Base-by-base conservation (phyloP, 768 basidiomycete species). In the Phaffia australis region DNA sequence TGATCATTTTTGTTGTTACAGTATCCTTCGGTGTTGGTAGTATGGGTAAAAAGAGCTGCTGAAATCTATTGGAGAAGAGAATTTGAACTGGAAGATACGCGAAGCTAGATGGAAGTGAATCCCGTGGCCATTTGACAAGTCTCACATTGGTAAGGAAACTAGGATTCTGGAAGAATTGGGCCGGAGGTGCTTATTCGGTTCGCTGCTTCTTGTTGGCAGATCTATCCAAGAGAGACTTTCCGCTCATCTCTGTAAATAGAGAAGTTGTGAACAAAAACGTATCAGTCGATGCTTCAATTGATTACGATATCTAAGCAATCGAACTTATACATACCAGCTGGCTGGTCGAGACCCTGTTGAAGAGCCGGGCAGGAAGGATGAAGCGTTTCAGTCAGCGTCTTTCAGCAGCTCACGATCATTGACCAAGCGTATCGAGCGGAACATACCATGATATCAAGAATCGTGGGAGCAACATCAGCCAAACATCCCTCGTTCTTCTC, bases 401-500 rank as follows among this genome's bases (percentile, higher is more conserved):
- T 49, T 6, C 9, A 19, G 60, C n/a, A 47, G 21, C 19, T 55
- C 18, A 19, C 65, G 23, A 46, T 9, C 16, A 29, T 18, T 42
- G 21, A 54, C 50, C 21, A 18, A 27, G 30, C 46, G 32, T 6
- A 55, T 19, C 21, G 8, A n/a, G 9, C 11, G 54, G 63, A 47
- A 74, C 76, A 60, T 63, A 77, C 86, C 82, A 94, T 78, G 49
- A 94, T 76, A 69, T 83, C 88, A 71, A 95, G 78, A 42, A 91
- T 79, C 1, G 92, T 94, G 48, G 90, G 92, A 11, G 92, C 91
- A 61, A 94, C 89, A 76, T 94, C 91, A 70, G 87, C 87, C 71
- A 93, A 76, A 42, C 63, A 64, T 25, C 54, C 63, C 54, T 89
- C 87, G 25, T 88, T 88, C 57, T 79, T 81, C 71, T 23, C 23